These are phyloP conservation scores for Drosera spatulata DNA, from an alignment of 179 eudicot species.

Conservation along the genomic window DNA sequence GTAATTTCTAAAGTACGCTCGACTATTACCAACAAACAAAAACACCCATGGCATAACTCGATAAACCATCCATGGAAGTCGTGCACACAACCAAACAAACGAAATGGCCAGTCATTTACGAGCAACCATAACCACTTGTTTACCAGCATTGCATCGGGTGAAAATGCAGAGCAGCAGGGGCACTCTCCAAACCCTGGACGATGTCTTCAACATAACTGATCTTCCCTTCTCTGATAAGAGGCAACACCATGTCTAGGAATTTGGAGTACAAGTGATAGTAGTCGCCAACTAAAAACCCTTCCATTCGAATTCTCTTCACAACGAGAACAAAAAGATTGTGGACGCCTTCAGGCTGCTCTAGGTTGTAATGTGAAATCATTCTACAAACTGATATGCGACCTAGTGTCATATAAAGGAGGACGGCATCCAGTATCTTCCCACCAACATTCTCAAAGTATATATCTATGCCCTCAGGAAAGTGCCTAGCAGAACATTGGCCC, in stretches of 20 bases:
- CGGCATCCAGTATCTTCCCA: constrained; percentile 56
- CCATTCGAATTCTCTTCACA: constrained; percentile 25
- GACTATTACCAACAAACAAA: too few species aligned
- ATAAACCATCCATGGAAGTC: too few species aligned
- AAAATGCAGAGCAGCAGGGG: constrained; percentile 39
- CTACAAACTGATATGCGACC: constrained; percentile 47
- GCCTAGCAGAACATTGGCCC: not conserved
- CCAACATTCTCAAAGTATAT: too few species aligned
- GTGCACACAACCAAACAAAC: too few species aligned
- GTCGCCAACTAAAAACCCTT: constrained; percentile 34
- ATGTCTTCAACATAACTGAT: constrained; percentile 40
- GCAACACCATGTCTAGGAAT: constrained; percentile 34
- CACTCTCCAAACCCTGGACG: constrained; percentile 51
- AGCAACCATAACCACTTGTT: constrained; percentile 47
- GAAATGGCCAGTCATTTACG: too few species aligned
- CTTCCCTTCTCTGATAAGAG: constrained; percentile 32
- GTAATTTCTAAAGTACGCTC: too few species aligned
- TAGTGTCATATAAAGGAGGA: constrained; percentile 36
- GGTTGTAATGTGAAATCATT: constrained; percentile 47
- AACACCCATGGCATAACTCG: too few species aligned
- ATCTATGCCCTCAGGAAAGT: constrained; percentile 54
- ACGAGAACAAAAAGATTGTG: constrained; percentile 24
- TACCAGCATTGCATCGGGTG: constrained; percentile 48
- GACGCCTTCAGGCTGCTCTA: too few species aligned
- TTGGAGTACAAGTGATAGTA: constrained; percentile 34